Percentiles rank a stretch among this genome's conserved stretches.
Evolutionary conservation across 306 rosid genomes (phyloP).

Genomic region (Vigna radiata): DNA sequence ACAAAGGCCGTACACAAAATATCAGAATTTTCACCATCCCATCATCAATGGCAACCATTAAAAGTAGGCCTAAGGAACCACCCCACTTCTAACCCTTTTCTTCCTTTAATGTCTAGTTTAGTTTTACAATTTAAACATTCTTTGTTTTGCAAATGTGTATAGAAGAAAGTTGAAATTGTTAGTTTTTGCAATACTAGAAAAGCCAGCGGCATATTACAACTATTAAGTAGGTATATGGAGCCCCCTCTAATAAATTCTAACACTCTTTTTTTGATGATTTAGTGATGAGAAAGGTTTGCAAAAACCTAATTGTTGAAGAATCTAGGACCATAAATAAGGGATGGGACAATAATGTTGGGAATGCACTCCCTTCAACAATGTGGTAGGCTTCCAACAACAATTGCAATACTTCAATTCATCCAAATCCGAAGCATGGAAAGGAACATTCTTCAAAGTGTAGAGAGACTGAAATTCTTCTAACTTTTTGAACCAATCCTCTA

Average conservation of each 20-base stretch:
- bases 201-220: conserved; percentile 6
- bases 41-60: background rate
- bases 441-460: conserved; percentile 35
- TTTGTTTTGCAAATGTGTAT: too few species aligned
- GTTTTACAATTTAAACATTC: background rate
- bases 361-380: conserved; percentile 39
- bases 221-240: conserved; percentile 4
- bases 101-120: background rate
- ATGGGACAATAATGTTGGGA: conserved; percentile 37
- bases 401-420: too few species aligned
- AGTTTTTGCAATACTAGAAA: background rate
- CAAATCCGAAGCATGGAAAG: conserved; percentile 35
- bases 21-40: background rate
- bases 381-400: conserved; percentile 38
- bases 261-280: conserved; percentile 35
- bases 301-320: conserved; percentile 42
- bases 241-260: conserved; percentile 5
- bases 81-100: background rate
- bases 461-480: conserved; percentile 3
- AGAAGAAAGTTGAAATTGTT: background rate
- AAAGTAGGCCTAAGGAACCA: background rate
- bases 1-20: too few species aligned
- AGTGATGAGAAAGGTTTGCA: conserved; percentile 35
- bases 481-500: conserved; percentile 34
- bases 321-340: conserved; percentile 49